phyloP scores from a whole-genome alignment of 2,329 filamentous ascomycete species.

The Bipolaris bicolor region DNA sequence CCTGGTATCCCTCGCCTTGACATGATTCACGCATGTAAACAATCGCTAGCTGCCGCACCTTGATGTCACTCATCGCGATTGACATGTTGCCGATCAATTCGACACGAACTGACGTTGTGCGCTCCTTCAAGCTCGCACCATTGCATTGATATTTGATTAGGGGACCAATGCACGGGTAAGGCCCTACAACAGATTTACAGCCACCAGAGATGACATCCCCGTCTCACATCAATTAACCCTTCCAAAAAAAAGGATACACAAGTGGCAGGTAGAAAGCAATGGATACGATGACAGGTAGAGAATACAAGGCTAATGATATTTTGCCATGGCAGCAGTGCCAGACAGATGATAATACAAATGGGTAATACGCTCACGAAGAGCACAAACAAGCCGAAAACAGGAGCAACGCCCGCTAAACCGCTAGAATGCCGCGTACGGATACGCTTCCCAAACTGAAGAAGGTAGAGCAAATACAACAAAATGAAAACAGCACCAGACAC shows the following conservation, averaged over 20 bases:
- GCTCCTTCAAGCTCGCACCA: conserved; percentile 16
- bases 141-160: conserved; percentile 21
- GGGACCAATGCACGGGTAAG: conserved; percentile 14
- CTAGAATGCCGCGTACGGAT: conserved; percentile 27
- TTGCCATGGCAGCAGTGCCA: conserved; percentile 4
- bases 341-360: conserved; percentile 16
- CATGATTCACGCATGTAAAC: not conserved
- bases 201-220: conserved; percentile 8
- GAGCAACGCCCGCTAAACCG: conserved; percentile 45
- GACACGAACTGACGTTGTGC: conserved; percentile 26
- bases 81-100: not conserved
- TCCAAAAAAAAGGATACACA: conserved; percentile 2
- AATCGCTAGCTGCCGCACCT: not conserved
- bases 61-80: not conserved
- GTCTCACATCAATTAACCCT: conserved; percentile 9
- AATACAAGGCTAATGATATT: conserved; percentile 7
- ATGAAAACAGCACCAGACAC: conserved; percentile 35
- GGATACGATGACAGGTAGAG: not conserved
- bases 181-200: conserved; percentile 11
- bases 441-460: conserved; percentile 16
- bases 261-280: conserved; percentile 2
- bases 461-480: conserved; percentile 14
- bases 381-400: conserved; percentile 8
- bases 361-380: conserved; percentile 14
- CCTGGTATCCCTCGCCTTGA: not conserved